A percentile compares a stretch with the other conserved stretches of the same genome.
Evolutionary conservation across 495 filamentous ascomycete genomes (phyloP).

Genomic region (Penicillium manginii): DNA sequence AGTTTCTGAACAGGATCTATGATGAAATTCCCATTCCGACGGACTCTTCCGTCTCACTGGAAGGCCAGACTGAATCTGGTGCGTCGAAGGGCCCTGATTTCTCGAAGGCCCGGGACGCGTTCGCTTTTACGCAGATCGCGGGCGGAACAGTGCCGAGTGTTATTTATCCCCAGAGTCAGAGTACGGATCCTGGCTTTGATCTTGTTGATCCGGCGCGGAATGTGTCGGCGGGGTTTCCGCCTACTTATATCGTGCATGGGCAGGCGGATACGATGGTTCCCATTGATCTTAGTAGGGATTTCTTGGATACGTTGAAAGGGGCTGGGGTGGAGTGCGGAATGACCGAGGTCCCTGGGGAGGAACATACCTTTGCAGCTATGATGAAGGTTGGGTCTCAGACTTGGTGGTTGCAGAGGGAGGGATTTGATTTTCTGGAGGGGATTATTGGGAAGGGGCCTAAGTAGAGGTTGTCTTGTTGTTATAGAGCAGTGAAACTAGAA

Average conservation of each 20-base stretch:
- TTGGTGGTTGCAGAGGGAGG: conserved; percentile 39
- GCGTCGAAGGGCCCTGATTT: conserved; percentile 33
- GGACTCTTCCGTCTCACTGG: conserved; percentile 36
- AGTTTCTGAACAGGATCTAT: conserved; percentile 33
- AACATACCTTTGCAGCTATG: conserved; percentile 40
- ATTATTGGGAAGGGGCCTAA: conserved; percentile 29
- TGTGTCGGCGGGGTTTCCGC: conserved; percentile 25
- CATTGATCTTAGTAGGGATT: conserved; percentile 31
- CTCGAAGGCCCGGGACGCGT: conserved; percentile 36
- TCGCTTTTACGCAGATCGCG: conserved; percentile 41
- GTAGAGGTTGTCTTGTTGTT: no score
- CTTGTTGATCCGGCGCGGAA: conserved; percentile 34
- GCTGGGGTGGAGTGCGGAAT: conserved; percentile 33
- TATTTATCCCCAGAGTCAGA: conserved; percentile 25
- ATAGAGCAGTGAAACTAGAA: no score
- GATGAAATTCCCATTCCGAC: conserved; percentile 32
- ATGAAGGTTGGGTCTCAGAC: conserved; percentile 41
- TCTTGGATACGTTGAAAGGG: conserved; percentile 23
- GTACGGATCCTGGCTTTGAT: conserved; percentile 13
- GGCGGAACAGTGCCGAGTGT: conserved; percentile 31
- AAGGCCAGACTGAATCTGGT: conserved; percentile 32
- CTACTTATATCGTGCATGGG: conserved; percentile 40
- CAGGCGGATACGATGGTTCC: conserved; percentile 32
- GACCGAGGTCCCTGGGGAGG: conserved; percentile 39
- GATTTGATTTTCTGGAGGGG: conserved; percentile 42